Conservation (phyloP, 2,329 filamentous ascomycete genomes). For the Neopestalotiopsis rosae region DNA sequence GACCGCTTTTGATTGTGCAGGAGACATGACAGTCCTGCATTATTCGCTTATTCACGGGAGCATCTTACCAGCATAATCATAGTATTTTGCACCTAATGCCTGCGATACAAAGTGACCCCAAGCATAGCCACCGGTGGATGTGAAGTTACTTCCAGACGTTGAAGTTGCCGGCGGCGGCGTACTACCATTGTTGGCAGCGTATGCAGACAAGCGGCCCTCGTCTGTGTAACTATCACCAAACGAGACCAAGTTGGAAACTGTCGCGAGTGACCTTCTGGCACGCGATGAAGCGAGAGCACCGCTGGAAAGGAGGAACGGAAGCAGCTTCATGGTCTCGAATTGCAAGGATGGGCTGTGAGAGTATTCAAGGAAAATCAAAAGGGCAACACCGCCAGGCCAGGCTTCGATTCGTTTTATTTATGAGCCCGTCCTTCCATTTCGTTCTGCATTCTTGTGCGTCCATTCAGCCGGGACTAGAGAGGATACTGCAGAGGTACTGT, state of each 20-base stretch:
- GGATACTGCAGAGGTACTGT: neutral
- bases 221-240: slow-evolving; percentile 83
- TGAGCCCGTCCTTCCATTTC: neutral
- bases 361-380: neutral
- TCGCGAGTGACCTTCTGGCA: slow-evolving; percentile 34
- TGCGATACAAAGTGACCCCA: slow-evolving; percentile 73
- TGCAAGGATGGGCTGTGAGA: neutral
- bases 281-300: slow-evolving; percentile 23
- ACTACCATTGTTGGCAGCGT: slow-evolving; percentile 60
- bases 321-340: neutral
- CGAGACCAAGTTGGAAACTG: slow-evolving; percentile 67
- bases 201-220: slow-evolving; percentile 70
- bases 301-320: slow-evolving; percentile 8
- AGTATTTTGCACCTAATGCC: slow-evolving; percentile 59
- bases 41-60: neutral
- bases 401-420: neutral
- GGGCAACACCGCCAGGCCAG: neutral
- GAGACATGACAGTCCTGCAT: neutral
- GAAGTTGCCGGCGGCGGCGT: slow-evolving; percentile 66
- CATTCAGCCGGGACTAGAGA: neutral
- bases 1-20: neutral
- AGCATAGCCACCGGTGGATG: slow-evolving; percentile 67
- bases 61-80: slow-evolving; percentile 65
- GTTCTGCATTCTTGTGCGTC: neutral
- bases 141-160: slow-evolving; percentile 52